phyloP scores from a whole-genome alignment of 1,284 basidiomycete species.

The Puccinia horiana region DNA sequence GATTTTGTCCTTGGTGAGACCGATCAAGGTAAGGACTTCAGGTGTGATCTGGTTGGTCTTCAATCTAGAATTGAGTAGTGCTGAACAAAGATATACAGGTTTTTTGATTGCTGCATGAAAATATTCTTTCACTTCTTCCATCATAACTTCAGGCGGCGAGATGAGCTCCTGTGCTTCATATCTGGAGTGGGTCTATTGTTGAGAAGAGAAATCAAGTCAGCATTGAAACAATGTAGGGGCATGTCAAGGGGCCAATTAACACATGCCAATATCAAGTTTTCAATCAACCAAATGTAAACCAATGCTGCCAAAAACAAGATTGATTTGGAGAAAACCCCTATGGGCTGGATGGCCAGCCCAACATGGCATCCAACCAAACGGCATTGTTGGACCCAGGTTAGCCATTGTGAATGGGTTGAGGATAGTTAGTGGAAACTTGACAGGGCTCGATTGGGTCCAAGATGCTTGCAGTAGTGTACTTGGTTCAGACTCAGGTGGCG shows the following conservation, averaged over 20 bases:
- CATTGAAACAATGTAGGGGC: no score
- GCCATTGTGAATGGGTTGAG: no score
- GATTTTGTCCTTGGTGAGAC: neutral
- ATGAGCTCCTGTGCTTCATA: constrained; percentile 2
- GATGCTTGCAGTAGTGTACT: no score
- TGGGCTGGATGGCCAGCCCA: no score
- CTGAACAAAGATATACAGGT: neutral
- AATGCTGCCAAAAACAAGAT: neutral
- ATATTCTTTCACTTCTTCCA: neutral
- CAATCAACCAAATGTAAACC: neutral
- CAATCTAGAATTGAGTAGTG: neutral
- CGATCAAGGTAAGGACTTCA: neutral
- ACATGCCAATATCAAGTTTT: neutral
- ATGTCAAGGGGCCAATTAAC: no score
- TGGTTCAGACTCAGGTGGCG: no score
- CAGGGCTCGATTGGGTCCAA: no score
- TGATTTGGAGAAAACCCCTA: no score
- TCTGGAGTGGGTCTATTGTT: neutral
- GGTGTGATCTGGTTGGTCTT: neutral
- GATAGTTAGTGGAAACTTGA: no score
- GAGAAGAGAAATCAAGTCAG: no score
- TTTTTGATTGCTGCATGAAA: neutral
- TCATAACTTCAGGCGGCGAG: neutral
- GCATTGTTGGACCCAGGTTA: no score
- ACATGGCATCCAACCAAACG: no score